phyloP scores from a whole-genome alignment of 345 rosid genomes.

The Eucalyptus tenuipes region DNA sequence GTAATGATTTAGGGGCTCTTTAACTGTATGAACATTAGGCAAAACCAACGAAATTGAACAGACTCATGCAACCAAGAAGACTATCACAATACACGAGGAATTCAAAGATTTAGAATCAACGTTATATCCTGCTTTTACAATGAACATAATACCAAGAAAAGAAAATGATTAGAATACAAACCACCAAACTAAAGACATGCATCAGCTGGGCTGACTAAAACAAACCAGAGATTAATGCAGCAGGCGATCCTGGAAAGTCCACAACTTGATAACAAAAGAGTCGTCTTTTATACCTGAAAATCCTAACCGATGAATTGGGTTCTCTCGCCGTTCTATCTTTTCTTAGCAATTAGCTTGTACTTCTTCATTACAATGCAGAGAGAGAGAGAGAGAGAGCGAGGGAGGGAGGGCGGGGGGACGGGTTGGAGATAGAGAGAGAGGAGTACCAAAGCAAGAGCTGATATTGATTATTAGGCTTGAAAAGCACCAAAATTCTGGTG shows the following conservation, averaged over 20 bases:
- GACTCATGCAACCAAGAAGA: neutral
- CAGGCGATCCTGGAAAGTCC: neutral
- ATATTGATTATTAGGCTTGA: neutral
- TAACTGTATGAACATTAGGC: neutral
- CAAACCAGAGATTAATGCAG: neutral
- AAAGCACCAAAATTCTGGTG: neutral
- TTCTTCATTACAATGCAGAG: neutral
- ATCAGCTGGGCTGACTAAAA: neutral
- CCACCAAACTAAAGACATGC: neutral
- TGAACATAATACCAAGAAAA: neutral
- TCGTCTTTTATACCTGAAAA: neutral
- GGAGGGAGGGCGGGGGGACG: neutral
- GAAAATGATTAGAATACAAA: neutral
- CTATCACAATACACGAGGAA: neutral
- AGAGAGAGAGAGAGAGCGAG: neutral
- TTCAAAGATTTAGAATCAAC: neutral
- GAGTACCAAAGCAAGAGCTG: slow-evolving; percentile 25
- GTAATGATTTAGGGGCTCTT: neutral
- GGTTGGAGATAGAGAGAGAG: neutral
- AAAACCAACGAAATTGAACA: neutral
- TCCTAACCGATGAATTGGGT: neutral
- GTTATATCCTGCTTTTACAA: neutral
- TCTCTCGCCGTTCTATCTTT: neutral
- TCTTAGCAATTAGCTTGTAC: neutral
- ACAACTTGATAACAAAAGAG: neutral